Conservation (phyloP, 768 basidiomycete genomes). For the Boletus vinaceobasis region DNA sequence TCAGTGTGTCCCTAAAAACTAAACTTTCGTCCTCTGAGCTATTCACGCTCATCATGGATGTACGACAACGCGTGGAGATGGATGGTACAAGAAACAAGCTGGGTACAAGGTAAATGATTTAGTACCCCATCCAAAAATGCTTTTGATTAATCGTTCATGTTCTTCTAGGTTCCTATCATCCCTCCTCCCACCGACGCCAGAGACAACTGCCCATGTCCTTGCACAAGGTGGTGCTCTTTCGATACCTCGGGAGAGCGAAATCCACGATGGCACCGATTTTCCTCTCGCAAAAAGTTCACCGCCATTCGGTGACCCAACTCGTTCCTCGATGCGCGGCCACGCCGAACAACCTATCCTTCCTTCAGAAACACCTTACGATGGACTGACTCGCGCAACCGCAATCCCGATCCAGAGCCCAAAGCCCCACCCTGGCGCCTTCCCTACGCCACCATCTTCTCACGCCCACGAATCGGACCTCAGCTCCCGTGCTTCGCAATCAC, state of each 20-base stretch:
- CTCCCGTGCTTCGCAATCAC: conserved; percentile 28
- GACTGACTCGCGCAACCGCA: conserved; percentile 10
- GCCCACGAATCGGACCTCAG: conserved; percentile 15
- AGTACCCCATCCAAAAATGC: background rate
- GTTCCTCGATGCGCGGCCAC: background rate
- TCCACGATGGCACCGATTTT: background rate
- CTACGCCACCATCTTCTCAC: conserved; percentile 20
- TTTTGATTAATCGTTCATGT: background rate
- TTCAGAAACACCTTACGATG: conserved; percentile 1
- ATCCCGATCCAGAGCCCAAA: conserved; percentile 16
- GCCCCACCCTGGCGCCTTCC: conserved; percentile 12
- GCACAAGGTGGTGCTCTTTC: conserved; percentile 53
- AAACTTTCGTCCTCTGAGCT: conserved; percentile 71
- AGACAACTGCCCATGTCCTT: conserved; percentile 66
- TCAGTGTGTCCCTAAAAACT: conserved; percentile 79
- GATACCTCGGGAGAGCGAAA: conserved; percentile 2
- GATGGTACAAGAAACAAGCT: conserved; percentile 42
- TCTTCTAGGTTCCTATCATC: conserved; percentile 58
- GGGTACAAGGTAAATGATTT: conserved; percentile 14
- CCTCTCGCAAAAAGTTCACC: background rate
- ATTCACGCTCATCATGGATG: conserved; percentile 63
- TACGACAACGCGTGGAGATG: conserved; percentile 73
- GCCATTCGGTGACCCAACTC: background rate
- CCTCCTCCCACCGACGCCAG: conserved; percentile 70
- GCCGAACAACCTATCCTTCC: background rate